These are phyloP conservation scores for Fusarium tricinctum DNA, from an alignment of 2,329 filamentous ascomycete species.

Conservation along the genomic window DNA sequence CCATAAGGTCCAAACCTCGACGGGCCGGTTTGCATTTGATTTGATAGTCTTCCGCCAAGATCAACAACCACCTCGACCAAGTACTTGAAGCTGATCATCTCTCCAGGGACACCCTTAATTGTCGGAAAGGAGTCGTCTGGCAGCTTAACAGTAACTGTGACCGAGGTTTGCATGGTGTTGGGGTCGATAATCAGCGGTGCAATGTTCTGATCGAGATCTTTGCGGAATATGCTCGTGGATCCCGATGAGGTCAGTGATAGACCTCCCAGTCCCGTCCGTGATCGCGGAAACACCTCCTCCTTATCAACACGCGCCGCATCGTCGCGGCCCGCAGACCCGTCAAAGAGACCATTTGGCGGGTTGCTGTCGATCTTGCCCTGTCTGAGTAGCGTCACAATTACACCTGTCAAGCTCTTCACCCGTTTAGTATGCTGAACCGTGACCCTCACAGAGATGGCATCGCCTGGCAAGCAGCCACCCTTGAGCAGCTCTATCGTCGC, in stretches of 20 bases:
- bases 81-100: slow-evolving; percentile 96
- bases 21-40: slow-evolving; percentile 75
- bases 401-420: slow-evolving; percentile 90
- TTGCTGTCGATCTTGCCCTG: slow-evolving; percentile 90
- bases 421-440: slow-evolving; percentile 89
- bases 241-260: slow-evolving; percentile 88
- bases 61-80: slow-evolving; percentile 94
- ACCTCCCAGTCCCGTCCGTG: slow-evolving; percentile 86
- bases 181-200: slow-evolving; percentile 92
- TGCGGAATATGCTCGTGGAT: slow-evolving; percentile 93
- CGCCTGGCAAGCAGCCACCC: slow-evolving; percentile 88
- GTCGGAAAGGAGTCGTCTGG: slow-evolving; percentile 94
- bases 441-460: slow-evolving; percentile 83
- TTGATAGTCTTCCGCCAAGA: slow-evolving; percentile 85
- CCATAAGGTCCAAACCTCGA: slow-evolving; percentile 56
- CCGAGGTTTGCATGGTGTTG: slow-evolving; percentile 78
- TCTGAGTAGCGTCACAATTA: slow-evolving; percentile 92
- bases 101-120: slow-evolving; percentile 88
- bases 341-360: slow-evolving; percentile 66
- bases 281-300: slow-evolving; percentile 89
- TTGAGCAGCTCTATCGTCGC: slow-evolving; percentile 86
- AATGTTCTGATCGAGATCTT: slow-evolving; percentile 91
- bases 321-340: slow-evolving; percentile 69
- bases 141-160: slow-evolving; percentile 86
- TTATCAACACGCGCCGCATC: slow-evolving; percentile 78